Base-by-base conservation (phyloP, 2,329 filamentous ascomycete species). In the Colletotrichum sansevieriae region DNA sequence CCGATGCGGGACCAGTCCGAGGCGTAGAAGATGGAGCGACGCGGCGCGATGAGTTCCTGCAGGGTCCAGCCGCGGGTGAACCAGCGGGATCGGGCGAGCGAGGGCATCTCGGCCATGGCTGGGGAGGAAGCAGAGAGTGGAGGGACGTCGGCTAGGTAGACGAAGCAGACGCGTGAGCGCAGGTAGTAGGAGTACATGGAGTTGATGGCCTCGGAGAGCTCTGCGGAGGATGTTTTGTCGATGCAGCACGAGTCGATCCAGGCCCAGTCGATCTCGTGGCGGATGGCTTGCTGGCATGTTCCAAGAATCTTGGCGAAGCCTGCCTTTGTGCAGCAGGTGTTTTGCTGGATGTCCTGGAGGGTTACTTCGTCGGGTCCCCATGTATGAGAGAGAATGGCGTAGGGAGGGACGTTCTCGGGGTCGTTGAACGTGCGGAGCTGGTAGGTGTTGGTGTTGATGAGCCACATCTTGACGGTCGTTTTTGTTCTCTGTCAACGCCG, bases 301-400 rank as follows among this genome's bases (percentile, higher is more conserved):
- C 58, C 58, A 9, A 68, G 39, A 13, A 75, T 60, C 57, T 74
- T 74, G 41, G 33, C 18, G 52, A 52, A 69, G 25, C 66, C 63
- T 20, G 56, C 57, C 43, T 57, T 62, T 13, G 47, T 37, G 13
- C 51, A 20, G 12, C 59, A 58, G 11, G 13, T 58, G 29, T 55
- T 55, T 33, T 55, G 25, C n/a, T 65, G 55, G 12, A 77, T 63
- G 29, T 78, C 75, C 56, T 76, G 72, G 41, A 74, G 74, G 2
- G 72, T 72, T 3, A 75, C 71, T 47, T 78, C 75, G 29, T 70
- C 74, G 9, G 57, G 25, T 20, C 72, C 72, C 76, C 76, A 77
- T 2, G 73, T 76, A 39, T 77, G 76, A 3, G 76, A 77, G 8
- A 77, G 68, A 56, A 77, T 76, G 43, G 75, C 74, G 20, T 78